Conservation (phyloP, 225 moss, liverwort and hornwort genomes). For the Anthoceros angustus region DNA sequence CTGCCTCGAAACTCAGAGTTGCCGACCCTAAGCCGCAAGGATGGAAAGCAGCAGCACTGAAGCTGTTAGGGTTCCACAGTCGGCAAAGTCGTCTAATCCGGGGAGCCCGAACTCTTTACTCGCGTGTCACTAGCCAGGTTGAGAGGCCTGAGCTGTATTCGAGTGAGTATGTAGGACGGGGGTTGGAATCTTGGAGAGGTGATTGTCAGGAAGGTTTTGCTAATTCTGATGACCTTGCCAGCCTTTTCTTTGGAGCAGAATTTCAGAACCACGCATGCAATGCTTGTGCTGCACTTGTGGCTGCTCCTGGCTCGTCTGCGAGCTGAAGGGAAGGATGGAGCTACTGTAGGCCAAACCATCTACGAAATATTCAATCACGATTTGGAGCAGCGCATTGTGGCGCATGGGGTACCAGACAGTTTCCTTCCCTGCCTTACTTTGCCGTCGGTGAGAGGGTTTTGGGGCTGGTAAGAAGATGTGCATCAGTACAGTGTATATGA, state of each 20-base stretch:
- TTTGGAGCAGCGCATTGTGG: constrained; percentile 52
- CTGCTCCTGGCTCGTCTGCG: constrained; percentile 70
- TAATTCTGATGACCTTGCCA: constrained; percentile 18
- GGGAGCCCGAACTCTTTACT: constrained; percentile 58
- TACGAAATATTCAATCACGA: constrained; percentile 72
- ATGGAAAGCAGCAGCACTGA: constrained; percentile 35
- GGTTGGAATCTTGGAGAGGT: neutral
- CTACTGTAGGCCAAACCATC: constrained; percentile 60
- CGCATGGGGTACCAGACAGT: constrained; percentile 44
- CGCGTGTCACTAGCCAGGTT: constrained; percentile 52
- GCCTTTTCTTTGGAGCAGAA: constrained; percentile 63
- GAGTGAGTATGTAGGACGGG: constrained; percentile 29
- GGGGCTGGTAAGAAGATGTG: neutral
- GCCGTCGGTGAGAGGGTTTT: neutral
- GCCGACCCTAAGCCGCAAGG: constrained; percentile 57
- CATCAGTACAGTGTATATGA: constrained; percentile 6
- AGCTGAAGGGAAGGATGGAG: constrained; percentile 74
- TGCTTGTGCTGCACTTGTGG: constrained; percentile 95
- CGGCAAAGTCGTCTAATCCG: constrained; percentile 83
- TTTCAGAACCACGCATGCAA: constrained; percentile 89
- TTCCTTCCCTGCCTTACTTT: neutral
- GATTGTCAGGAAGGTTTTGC: constrained; percentile 4
- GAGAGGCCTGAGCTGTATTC: constrained; percentile 65
- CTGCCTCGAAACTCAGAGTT: constrained; percentile 41
- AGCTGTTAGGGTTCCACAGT: constrained; percentile 68